Base-by-base conservation (phyloP, 768 basidiomycete species). In the Mycena galopus region DNA sequence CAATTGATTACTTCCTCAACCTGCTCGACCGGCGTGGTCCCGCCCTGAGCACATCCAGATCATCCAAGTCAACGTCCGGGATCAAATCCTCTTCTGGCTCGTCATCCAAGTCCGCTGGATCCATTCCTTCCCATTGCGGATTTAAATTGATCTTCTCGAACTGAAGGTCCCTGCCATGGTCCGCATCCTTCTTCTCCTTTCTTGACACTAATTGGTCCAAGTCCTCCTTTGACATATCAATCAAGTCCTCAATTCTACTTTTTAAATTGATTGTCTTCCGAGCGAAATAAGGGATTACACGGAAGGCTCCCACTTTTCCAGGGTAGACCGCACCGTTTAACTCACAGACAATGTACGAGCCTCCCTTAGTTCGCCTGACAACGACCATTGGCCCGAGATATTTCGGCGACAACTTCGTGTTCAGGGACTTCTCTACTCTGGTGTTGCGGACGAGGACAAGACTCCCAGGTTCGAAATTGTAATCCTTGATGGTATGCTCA, bases 221-320 rank as follows among this genome's bases (percentile, higher is more conserved):
- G 12, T 59, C 58, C 25, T 37, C 58, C 25, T 59, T 59, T 6
- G 58, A 59, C 58, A 59, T 59, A 35, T 59, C 58, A 8, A 59
- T 37, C 8, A 59, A 37, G 10, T 59, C 58, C 23, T 59, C 58
- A n/a, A 59, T 39, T 21, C 25, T 59, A 27, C 25, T 8, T 30
- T 23, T 19, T 6, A 37, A 23, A 10, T 17, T 21, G 19, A 59
- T 59, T 2, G 32, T 12, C 21, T 59, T 59, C 21, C 58, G 17
- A 6, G 33, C 33, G 25, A 23, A 39, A 17, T 44, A 44, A 11
- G 42, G 42, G 19, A 44, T 44, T 44, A 44, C 42, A 8, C 42
- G 42, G 42, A 44, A 44, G 10, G 42, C 42, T 44, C 42, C 42
- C 10, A 44, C 42, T 17, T 44, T 44, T 44, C 42, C 42, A 44